Evolutionary conservation across 2,329 filamentous ascomycete species (phyloP).

Genomic region (Colletotrichum sp.): DNA sequence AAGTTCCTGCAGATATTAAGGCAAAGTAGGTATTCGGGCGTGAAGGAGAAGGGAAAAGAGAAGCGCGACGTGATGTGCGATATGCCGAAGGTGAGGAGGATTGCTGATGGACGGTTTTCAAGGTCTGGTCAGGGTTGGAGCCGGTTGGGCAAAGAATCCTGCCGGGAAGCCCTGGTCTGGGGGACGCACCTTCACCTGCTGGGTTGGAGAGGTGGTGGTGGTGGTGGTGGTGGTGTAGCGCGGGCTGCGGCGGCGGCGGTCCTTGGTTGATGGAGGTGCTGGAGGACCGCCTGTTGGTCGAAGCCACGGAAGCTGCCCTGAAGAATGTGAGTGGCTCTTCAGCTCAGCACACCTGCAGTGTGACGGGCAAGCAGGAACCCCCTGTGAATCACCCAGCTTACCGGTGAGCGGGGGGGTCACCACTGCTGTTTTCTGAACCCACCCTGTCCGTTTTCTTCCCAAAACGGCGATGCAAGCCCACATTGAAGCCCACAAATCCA

Average conservation of each 20-base stretch:
- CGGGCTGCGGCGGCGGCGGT: not conserved
- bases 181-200: not conserved
- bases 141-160: slow-evolving; percentile 6
- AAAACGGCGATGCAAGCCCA: slow-evolving; percentile 5
- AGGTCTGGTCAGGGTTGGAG: slow-evolving; percentile 13
- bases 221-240: not conserved
- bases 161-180: slow-evolving; percentile 15
- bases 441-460: slow-evolving; percentile 4
- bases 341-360: not conserved
- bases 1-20: slow-evolving; percentile 5
- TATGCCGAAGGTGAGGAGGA: slow-evolving; percentile 12
- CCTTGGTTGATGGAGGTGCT: not conserved
- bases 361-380: not conserved
- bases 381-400: not conserved
- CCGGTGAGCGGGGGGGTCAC: not conserved
- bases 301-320: not conserved
- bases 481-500: slow-evolving; percentile 12
- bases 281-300: slow-evolving; percentile 4
- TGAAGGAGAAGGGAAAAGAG: not conserved
- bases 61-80: slow-evolving; percentile 6
- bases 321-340: not conserved
- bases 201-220: not conserved
- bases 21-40: not conserved
- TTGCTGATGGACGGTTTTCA: slow-evolving; percentile 9
- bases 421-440: slow-evolving; percentile 4